phyloP scores from a whole-genome alignment of 495 filamentous ascomycete genomes.

The Podospora pseudocomata region DNA sequence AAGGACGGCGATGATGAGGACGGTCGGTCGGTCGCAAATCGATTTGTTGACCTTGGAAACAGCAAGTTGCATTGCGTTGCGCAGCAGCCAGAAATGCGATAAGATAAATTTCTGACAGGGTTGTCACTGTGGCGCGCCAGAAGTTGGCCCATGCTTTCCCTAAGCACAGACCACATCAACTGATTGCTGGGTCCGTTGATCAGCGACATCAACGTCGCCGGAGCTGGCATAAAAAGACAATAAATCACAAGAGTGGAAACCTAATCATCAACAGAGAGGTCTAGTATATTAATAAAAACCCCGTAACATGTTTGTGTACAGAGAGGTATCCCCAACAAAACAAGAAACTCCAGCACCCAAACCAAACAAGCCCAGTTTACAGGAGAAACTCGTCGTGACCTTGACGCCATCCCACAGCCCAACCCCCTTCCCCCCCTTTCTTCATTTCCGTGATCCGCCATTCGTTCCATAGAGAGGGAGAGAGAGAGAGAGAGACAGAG shows the following conservation, averaged over 20 bases:
- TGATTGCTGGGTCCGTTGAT: not conserved
- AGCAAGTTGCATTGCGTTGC: not conserved
- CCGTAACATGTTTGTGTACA: not conserved
- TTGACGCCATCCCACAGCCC: not conserved
- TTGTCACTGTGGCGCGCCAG: not conserved
- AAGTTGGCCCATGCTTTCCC: not conserved
- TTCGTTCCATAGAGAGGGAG: not conserved
- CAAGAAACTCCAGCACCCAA: not conserved
- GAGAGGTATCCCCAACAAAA: not conserved
- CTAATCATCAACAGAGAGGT: not conserved
- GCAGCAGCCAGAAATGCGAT: not conserved
- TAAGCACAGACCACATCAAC: not conserved
- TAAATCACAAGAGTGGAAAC: not conserved
- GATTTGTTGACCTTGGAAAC: too few species aligned
- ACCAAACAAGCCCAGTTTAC: not conserved
- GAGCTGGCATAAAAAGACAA: not conserved
- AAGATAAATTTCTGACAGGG: not conserved
- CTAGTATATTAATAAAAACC: not conserved
- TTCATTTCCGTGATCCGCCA: not conserved
- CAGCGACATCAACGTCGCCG: not conserved
- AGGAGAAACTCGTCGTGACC: not conserved
- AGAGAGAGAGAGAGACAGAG: too few species aligned
- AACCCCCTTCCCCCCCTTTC: too few species aligned
- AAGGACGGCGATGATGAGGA: too few species aligned
- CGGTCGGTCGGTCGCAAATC: too few species aligned